phyloP scores from a whole-genome alignment of 1,284 basidiomycete species.

The Ceratobasidium sp. region DNA sequence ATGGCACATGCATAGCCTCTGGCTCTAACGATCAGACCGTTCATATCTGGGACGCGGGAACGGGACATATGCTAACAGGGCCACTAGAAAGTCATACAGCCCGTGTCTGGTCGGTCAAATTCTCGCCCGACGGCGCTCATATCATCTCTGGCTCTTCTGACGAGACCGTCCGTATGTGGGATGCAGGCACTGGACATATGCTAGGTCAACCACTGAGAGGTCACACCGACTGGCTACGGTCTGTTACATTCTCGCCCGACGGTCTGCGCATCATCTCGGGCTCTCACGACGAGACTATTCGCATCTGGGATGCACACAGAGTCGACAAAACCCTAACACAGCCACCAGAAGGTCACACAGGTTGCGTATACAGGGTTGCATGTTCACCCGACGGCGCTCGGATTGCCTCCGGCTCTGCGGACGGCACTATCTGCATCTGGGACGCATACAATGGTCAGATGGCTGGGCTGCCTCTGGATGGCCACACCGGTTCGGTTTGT shows the following conservation, averaged over 20 bases:
- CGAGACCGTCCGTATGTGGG: too few relatives aligned
- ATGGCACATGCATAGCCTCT: constrained; percentile 19
- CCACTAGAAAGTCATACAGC: background rate
- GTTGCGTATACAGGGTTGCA: too few relatives aligned
- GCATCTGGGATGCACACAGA: constrained; percentile 5
- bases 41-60: background rate
- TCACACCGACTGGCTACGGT: too few relatives aligned
- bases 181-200: background rate
- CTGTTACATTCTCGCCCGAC: background rate
- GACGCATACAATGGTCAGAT: background rate
- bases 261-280: constrained; percentile 6
- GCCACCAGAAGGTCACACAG: too few relatives aligned
- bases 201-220: background rate
- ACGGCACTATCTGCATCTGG: background rate
- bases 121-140: too few relatives aligned
- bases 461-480: too few relatives aligned
- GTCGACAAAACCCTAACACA: background rate
- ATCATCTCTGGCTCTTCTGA: too few relatives aligned
- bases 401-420: background rate
- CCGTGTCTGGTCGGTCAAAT: too few relatives aligned
- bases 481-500: too few relatives aligned
- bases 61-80: background rate
- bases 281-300: background rate
- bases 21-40: background rate
- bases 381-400: background rate